phyloP scores from a whole-genome alignment of 2,329 filamentous ascomycete genomes.

The Juglanconis juglandina region DNA sequence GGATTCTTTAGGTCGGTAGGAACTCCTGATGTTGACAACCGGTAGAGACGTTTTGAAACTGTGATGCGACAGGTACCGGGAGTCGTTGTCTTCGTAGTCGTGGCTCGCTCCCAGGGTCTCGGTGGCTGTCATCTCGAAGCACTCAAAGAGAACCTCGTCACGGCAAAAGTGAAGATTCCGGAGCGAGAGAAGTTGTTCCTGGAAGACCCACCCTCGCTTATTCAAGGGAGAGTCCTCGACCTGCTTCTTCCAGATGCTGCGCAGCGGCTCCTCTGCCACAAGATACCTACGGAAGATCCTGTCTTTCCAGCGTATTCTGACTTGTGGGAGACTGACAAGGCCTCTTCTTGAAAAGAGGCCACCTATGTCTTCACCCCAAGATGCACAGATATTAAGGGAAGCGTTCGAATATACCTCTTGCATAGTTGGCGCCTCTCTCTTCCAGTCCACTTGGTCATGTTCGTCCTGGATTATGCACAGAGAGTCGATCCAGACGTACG shows the following conservation, averaged over 20 bases:
- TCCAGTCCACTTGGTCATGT: not conserved
- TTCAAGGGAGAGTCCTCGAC: not conserved
- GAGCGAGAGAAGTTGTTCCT: not conserved
- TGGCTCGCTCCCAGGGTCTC: no score
- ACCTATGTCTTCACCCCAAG: not conserved
- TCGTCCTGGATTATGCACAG: slow-evolving; percentile 1
- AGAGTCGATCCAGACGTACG: slow-evolving; percentile 2
- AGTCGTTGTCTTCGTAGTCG: no score
- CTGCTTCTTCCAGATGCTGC: not conserved
- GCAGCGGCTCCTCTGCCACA: no score
- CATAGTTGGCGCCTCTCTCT: not conserved
- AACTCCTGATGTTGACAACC: no score
- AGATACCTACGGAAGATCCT: no score
- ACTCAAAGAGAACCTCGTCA: not conserved
- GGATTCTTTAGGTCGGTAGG: no score
- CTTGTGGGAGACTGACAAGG: not conserved
- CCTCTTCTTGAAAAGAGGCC: no score
- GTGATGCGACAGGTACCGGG: no score
- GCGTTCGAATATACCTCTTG: not conserved
- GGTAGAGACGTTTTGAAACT: no score
- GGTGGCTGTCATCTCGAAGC: no score
- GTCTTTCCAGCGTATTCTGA: not conserved
- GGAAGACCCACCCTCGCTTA: not conserved
- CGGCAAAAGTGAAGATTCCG: not conserved
- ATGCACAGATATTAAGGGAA: not conserved